phyloP scores from a whole-genome alignment of 345 rosid genomes.

The Aquilaria yunnanensis region DNA sequence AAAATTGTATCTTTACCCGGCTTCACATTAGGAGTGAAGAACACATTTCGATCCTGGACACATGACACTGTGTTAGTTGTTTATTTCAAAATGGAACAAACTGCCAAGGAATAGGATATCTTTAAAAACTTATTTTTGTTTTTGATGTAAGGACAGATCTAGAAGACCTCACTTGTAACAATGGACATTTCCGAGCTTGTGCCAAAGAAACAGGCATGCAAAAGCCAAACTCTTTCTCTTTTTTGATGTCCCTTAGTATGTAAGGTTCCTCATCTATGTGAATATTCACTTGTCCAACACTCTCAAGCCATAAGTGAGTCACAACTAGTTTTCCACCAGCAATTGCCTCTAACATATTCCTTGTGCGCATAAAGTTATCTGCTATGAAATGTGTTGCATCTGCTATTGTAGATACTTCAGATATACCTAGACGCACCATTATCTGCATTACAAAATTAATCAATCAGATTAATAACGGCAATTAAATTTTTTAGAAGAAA shows the following conservation, averaged over 20 bases:
- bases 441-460: constrained; percentile 37
- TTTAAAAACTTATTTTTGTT: too few species aligned
- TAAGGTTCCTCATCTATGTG: constrained; percentile 63
- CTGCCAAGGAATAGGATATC: background rate
- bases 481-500: background rate
- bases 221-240: constrained; percentile 80
- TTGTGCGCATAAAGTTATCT: constrained; percentile 71
- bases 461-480: constrained; percentile 15
- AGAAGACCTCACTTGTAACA: constrained; percentile 40
- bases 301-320: constrained; percentile 78
- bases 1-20: constrained; percentile 65
- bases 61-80: background rate
- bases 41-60: constrained; percentile 61
- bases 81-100: constrained; percentile 8
- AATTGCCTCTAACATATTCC: constrained; percentile 87
- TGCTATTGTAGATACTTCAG: constrained; percentile 50
- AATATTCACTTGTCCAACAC: constrained; percentile 59
- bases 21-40: constrained; percentile 61
- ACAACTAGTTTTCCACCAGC: constrained; percentile 82
- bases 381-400: constrained; percentile 81
- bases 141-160: background rate
- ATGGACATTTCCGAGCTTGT: constrained; percentile 55
- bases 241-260: constrained; percentile 57
- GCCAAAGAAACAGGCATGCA: constrained; percentile 67
- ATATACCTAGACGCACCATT: constrained; percentile 54